Conservation (phyloP, 192 early-diverging fungal species). For the Jimgerdemannia lactiflua region DNA sequence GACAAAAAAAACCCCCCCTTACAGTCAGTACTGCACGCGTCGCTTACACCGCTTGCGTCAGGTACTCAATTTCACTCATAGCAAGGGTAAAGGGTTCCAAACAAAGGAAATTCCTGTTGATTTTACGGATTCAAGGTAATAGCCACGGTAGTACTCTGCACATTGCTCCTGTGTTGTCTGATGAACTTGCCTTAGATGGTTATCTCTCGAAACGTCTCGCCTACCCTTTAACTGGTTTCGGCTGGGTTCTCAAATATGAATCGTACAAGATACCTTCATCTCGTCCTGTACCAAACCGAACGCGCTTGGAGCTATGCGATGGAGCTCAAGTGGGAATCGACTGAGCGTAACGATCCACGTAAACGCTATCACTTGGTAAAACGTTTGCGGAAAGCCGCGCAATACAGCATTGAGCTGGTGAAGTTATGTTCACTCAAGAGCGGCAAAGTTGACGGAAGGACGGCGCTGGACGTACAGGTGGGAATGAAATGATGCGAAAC, state of each 20-base stretch:
- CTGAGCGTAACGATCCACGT: conserved; percentile 53
- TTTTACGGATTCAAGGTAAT: conserved; percentile 44
- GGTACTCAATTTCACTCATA: conserved; percentile 46
- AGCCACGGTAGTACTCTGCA: not conserved
- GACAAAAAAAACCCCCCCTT: not conserved
- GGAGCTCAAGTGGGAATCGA: conserved; percentile 65
- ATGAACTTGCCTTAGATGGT: not conserved
- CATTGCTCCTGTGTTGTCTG: not conserved
- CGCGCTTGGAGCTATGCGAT: conserved; percentile 76
- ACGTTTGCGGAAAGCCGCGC: conserved; percentile 58
- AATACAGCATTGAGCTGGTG: conserved; percentile 44
- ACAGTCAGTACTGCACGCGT: conserved; percentile 63
- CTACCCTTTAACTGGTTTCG: conserved; percentile 2
- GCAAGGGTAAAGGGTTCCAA: conserved; percentile 44
- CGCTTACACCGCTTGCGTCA: conserved; percentile 60
- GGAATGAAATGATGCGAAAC: not conserved
- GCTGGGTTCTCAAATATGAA: conserved; percentile 33
- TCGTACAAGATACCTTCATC: conserved; percentile 38
- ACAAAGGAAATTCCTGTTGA: conserved; percentile 48
- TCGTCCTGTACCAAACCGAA: conserved; percentile 70
- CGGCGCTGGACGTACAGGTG: conserved; percentile 56
- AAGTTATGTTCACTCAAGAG: conserved; percentile 38
- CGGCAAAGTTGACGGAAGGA: conserved; percentile 45
- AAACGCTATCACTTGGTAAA: conserved; percentile 65
- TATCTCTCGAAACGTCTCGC: no score